Evolutionary conservation across 352 stramenopile species (phyloP), one percentile per base, ranked within the genome.

Genomic region (Peronosclerospora sorghi): DNA sequence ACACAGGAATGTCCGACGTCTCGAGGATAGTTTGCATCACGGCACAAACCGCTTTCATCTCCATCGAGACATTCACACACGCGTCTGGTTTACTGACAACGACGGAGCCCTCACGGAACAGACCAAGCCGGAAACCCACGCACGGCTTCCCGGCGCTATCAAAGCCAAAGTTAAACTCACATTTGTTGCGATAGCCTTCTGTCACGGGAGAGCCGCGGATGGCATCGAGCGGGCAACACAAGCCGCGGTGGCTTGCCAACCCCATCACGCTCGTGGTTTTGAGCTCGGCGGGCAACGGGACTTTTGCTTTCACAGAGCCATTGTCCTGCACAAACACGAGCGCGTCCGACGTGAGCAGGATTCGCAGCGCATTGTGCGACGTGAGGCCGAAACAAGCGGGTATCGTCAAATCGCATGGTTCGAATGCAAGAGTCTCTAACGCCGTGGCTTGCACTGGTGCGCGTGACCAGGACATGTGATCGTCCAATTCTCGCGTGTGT

Each of bases 181-280:
- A 97, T 69, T 98, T 98, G 78, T 98, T 98, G 24, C 95, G 73
- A 62, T 98, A 97, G 18, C 86, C 83, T 56, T 89, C 70, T 1
- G 76, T 76, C 32, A 69, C 52, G 1, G 89, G 90, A 19, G 85
- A 96, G 10, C 75, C 58, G 12, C 86, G 54, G 36, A 97, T 93
- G 28, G 78, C 73, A 29, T 97, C 72, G 55, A 96, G 82, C 0
- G 74, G 61, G 35, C 83, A 95, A 54, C 76, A 87, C 14, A 92
- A 47, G 0, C 76, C 76, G 41, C 87, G 89, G 68, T 92, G 76
- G 41, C 75, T 88, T 1, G 78, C 72, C 39, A 91, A 85, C 0
- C 71, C 75, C 0, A 58, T 67, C 50, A 90, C 62, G 12, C 14
- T 45, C 0, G 39, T 32, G 9, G 38, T 36, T 36, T 47, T 50